These are phyloP conservation scores for Lolium multiflorum DNA, from an alignment of 176 grass and related monocot species.

Conservation along the genomic window DNA sequence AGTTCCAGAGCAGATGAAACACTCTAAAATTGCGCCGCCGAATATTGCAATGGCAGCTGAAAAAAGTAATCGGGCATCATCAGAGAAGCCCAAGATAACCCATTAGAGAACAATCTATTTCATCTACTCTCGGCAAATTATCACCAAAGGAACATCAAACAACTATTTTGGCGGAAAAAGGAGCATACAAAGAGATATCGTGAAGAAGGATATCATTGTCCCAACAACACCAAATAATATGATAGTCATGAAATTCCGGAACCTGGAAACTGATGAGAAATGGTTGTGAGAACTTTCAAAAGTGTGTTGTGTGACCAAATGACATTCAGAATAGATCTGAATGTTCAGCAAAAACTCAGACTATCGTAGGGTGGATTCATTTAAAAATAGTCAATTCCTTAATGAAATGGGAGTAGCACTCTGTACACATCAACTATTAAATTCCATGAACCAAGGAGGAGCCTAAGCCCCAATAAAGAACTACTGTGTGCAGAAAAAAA, in stretches of 20 bases:
- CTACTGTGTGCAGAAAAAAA: not conserved
- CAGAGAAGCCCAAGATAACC: constrained; percentile 42
- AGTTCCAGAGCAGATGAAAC: no score
- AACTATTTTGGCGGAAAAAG: not conserved
- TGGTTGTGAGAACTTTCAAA: constrained; percentile 27
- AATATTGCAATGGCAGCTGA: constrained; percentile 84
- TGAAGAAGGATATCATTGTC: constrained; percentile 95
- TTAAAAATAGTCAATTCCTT: not conserved
- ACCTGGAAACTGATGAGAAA: constrained; percentile 90
- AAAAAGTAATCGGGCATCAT: constrained; percentile 26
- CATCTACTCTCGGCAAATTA: not conserved
- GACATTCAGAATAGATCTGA: not conserved
- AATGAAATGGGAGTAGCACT: not conserved
- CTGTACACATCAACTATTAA: not conserved
- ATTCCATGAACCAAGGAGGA: not conserved
- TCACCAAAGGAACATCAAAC: not conserved
- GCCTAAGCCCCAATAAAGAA: not conserved
- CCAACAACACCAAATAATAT: constrained; percentile 87
- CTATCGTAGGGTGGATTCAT: not conserved
- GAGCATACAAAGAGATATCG: constrained; percentile 81
- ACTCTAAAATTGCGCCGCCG: constrained; percentile 1
- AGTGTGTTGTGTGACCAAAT: not conserved
- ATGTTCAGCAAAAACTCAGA: constrained; percentile 28
- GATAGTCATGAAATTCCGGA: constrained; percentile 98
- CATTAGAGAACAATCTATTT: not conserved